Evolutionary conservation across 192 early-diverging fungal genomes (phyloP).

Genomic region (Diversispora eburnea): DNA sequence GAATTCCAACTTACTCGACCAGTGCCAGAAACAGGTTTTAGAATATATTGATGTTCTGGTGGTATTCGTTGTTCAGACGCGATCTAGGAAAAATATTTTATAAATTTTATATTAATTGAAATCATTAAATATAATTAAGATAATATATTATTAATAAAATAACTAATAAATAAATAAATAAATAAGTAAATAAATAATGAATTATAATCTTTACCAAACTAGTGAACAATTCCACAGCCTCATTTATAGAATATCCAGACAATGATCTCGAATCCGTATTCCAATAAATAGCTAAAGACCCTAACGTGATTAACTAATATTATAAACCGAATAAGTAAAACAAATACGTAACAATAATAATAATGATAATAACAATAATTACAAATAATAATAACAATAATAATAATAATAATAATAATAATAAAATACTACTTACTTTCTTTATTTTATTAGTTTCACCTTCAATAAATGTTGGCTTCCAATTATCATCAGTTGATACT

Average conservation of each 20-base stretch:
- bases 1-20: slow-evolving; percentile 56
- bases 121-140: not conserved
- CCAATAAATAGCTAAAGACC: slow-evolving; percentile 83
- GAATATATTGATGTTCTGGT: slow-evolving; percentile 73
- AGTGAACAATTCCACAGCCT: slow-evolving; percentile 46
- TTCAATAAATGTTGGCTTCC: slow-evolving; percentile 77
- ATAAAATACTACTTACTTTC: slow-evolving; percentile 62
- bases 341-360: not conserved
- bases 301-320: slow-evolving; percentile 53
- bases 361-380: not conserved
- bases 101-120: not conserved
- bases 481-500: slow-evolving; percentile 82
- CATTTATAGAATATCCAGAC: slow-evolving; percentile 45
- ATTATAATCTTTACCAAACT: slow-evolving; percentile 39
- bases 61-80: slow-evolving; percentile 54
- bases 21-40: slow-evolving; percentile 87
- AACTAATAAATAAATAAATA: not conserved
- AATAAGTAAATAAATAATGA: too few relatives aligned
- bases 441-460: slow-evolving; percentile 75
- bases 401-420: not conserved
- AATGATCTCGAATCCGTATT: slow-evolving; percentile 71
- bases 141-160: not conserved
- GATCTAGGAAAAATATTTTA: slow-evolving; percentile 48
- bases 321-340: not conserved
- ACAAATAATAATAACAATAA: not conserved